These are phyloP conservation scores for Metschnikowia continentalis DNA, from an alignment of 805 yeast genomes.

Conservation along the genomic window DNA sequence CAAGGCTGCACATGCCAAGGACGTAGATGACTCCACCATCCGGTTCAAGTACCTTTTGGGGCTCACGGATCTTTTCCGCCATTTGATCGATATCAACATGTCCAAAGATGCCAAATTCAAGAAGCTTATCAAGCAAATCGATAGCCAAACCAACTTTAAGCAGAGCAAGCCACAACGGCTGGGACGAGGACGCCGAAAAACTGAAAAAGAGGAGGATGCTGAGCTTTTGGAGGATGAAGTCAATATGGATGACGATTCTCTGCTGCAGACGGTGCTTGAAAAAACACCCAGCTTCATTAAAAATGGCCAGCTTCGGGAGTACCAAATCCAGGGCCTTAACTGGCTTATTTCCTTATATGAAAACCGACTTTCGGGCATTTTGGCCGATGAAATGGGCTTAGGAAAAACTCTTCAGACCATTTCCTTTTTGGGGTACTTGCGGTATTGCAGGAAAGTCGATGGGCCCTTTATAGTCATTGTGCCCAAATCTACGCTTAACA, in stretches of 20 bases:
- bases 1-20: constrained; percentile 48
- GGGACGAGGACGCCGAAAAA: constrained; percentile 64
- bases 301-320: constrained; percentile 75
- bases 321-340: constrained; percentile 91
- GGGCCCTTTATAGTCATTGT: constrained; percentile 93
- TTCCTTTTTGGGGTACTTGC: constrained; percentile 81
- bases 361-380: constrained; percentile 82
- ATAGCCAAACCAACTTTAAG: constrained; percentile 42
- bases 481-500: constrained; percentile 92
- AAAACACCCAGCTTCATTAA: constrained; percentile 78
- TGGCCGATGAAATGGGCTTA: constrained; percentile 98
- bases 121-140: constrained; percentile 54
- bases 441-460: constrained; percentile 70
- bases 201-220: constrained; percentile 95
- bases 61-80: constrained; percentile 80
- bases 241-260: constrained; percentile 39
- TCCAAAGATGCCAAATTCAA: constrained; percentile 72
- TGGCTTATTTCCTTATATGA: constrained; percentile 91
- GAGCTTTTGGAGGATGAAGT: constrained; percentile 83
- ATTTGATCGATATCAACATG: constrained; percentile 79
- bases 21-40: constrained; percentile 62
- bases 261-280: constrained; percentile 57
- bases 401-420: constrained; percentile 96
- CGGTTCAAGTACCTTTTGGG: constrained; percentile 79
- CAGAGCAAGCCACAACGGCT: constrained; percentile 21